Evolutionary conservation across 176 grass and related monocot species (phyloP), one percentile per base, ranked within the genome.

Genomic region (Cymbopogon citratus): DNA sequence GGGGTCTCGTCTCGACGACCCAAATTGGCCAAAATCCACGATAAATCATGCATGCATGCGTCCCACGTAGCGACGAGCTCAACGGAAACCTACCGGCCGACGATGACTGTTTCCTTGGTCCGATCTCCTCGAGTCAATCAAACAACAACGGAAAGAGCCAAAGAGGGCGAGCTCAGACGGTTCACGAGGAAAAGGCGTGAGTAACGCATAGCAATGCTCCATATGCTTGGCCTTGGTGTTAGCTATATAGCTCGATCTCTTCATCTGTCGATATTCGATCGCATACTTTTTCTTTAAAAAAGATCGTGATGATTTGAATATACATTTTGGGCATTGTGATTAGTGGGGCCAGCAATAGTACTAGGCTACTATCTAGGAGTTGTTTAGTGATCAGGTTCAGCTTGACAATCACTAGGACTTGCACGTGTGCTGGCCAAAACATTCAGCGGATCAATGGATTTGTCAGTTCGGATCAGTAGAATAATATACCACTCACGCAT

Each of bases 381-480:
- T 62, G n/a, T 3, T 33, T 33, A 33, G 2, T 33, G 31, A 33
- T 33, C 31, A 33, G 31, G 31, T 33, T 33, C 31, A 33, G 31
- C 45, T 73, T 67, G 81, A 83, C 43, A 51, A 33, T 60, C 48
- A 60, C 77, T 45, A 49, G 85, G 80, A 12, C 12, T 28, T 38
- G 76, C 75, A 79, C 87, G 83, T 81, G 87, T 70, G 87, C 72
- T 33, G 65, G 54, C 71, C 77, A 81, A 63, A 85, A 77, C 72
- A 85, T 85, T 81, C 78, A 81, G 71, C 76, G 61, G 65, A 80
- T 81, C 48, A 41, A 77, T 52, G 68, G 9, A 43, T 62, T 12
- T 12, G 75, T 80, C 66, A 43, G 62, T 18, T n/a, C 35, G 35
- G 59, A 5, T 14, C 12, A 74, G 28, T 29, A 74, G 23, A 60